Evolutionary conservation across 2,329 filamentous ascomycete species (phyloP).

Genomic region (Pyrenophora teres): DNA sequence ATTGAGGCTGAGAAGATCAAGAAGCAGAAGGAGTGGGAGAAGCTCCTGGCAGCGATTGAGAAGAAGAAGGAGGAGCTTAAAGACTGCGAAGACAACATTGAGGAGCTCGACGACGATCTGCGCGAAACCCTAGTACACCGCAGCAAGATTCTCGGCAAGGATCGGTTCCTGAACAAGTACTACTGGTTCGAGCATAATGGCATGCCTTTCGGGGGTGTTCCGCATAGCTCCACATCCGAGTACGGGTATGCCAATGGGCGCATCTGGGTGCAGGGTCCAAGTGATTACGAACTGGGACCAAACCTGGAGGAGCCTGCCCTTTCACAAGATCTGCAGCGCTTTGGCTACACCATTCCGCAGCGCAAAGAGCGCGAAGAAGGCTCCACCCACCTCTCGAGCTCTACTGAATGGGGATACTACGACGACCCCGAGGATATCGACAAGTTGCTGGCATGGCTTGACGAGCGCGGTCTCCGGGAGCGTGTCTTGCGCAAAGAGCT

Average conservation of each 20-base stretch:
- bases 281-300: conserved; percentile 74
- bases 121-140: conserved; percentile 92
- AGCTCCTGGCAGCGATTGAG: conserved; percentile 84
- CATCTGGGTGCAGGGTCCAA: conserved; percentile 94
- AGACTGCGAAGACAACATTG: conserved; percentile 83
- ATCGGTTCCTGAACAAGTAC: conserved; percentile 97
- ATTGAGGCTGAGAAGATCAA: conserved; percentile 64
- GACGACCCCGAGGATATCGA: conserved; percentile 80
- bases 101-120: conserved; percentile 84
- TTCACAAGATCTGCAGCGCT: conserved; percentile 75
- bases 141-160: conserved; percentile 86
- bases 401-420: conserved; percentile 88
- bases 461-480: conserved; percentile 84
- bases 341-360: conserved; percentile 81
- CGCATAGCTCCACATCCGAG: conserved; percentile 82
- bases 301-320: conserved; percentile 63
- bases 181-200: conserved; percentile 99
- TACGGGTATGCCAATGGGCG: conserved; percentile 93
- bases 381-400: conserved; percentile 73
- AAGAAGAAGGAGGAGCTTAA: conserved; percentile 81
- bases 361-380: conserved; percentile 88
- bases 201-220: conserved; percentile 91
- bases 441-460: conserved; percentile 82
- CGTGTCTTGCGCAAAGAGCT: conserved; percentile 87
- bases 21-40: conserved; percentile 86